A percentile compares a stretch with the other conserved stretches of the same genome.
Conservation (phyloP, 805 yeast genomes). For the Myxozyma geophila region DNA sequence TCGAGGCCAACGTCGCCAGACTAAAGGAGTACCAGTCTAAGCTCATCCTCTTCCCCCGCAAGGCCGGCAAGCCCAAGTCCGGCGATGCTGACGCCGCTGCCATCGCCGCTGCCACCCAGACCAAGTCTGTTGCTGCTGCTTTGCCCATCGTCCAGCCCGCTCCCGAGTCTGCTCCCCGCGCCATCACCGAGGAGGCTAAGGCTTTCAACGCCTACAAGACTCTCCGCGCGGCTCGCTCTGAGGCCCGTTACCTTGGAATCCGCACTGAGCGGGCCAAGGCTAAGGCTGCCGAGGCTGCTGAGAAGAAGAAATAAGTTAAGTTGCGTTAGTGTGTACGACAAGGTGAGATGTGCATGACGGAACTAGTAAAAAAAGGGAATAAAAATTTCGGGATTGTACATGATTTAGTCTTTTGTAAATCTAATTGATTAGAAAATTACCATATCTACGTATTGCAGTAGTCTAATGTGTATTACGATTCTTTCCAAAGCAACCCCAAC, state of each 20-base stretch:
- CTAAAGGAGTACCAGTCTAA: constrained; percentile 94
- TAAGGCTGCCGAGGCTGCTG: constrained; percentile 92
- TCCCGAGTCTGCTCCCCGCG: constrained; percentile 80
- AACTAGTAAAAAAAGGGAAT: constrained; percentile 5
- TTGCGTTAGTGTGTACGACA: constrained; percentile 4
- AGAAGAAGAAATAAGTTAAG: constrained; percentile 85
- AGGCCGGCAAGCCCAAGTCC: constrained; percentile 65
- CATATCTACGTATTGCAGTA: neutral
- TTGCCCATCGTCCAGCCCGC: constrained; percentile 91
- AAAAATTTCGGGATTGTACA: constrained; percentile 20
- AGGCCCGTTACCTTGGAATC: constrained; percentile 91
- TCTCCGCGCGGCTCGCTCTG: constrained; percentile 92
- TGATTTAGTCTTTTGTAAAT: constrained; percentile 19
- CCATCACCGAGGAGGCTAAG: constrained; percentile 70
- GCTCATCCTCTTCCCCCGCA: constrained; percentile 94
- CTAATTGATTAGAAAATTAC: constrained; percentile 5
- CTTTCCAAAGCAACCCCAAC: too few species aligned
- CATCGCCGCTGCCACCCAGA: constrained; percentile 67
- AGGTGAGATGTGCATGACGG: constrained; percentile 8
- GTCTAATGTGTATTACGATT: too few species aligned
- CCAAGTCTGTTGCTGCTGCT: constrained; percentile 60
- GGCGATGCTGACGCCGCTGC: constrained; percentile 64
- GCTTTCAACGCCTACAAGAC: constrained; percentile 88
- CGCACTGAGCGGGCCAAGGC: constrained; percentile 99
- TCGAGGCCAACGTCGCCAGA: constrained; percentile 93